Percentiles rank a stretch among this genome's conserved stretches.
Conservation (phyloP, 495 filamentous ascomycete species). For the Chlorociboria aeruginascens region DNA sequence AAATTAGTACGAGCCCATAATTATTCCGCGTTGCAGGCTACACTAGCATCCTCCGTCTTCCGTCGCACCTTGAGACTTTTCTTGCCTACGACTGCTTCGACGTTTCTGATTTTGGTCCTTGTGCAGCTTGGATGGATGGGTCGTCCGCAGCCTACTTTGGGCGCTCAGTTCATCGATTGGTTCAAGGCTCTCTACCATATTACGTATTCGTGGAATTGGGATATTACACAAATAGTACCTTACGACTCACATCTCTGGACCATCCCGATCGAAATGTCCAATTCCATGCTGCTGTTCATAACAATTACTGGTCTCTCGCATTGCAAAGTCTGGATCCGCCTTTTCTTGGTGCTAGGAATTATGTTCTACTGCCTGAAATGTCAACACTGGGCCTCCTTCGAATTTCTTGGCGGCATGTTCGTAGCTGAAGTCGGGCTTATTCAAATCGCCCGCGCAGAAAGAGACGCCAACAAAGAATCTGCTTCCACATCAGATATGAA, state of each 20-base stretch:
- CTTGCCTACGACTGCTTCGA: conserved; percentile 43
- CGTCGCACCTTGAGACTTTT: conserved; percentile 52
- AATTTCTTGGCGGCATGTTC: conserved; percentile 47
- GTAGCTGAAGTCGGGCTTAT: conserved; percentile 47
- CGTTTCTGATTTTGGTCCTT: conserved; percentile 22
- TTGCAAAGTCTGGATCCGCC: conserved; percentile 31
- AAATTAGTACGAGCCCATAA: conserved; percentile 43
- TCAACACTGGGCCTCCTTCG: conserved; percentile 46
- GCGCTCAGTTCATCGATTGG: background rate
- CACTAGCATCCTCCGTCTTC: conserved; percentile 48
- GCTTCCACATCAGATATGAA: background rate
- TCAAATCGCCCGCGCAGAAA: conserved; percentile 13
- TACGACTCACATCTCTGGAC: conserved; percentile 65
- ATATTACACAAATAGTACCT: background rate
- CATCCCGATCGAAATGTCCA: conserved; percentile 58
- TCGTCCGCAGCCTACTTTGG: conserved; percentile 18
- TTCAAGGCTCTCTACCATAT: too few relatives aligned
- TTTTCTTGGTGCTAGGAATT: conserved; percentile 31
- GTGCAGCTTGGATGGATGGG: conserved; percentile 1
- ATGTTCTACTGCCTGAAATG: conserved; percentile 44
- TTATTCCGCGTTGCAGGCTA: conserved; percentile 22
- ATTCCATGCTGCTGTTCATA: conserved; percentile 53
- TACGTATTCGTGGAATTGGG: too few relatives aligned
- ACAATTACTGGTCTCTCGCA: conserved; percentile 43
- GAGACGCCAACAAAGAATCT: too few relatives aligned